phyloP scores from a whole-genome alignment of 148 eudicot species.

The Pharnaceum exiguum region DNA sequence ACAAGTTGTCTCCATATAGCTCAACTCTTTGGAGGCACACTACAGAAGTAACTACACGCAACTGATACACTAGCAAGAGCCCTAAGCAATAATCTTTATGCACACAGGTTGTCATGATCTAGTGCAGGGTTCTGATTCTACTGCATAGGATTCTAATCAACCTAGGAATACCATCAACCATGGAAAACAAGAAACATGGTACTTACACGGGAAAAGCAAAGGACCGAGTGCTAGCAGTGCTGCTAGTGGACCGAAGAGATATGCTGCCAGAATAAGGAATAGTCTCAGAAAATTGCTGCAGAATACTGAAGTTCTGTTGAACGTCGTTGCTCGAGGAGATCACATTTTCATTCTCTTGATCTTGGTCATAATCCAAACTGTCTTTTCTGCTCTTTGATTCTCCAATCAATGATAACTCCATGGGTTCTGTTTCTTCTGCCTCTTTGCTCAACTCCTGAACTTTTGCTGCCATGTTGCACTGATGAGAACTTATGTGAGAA shows the following conservation, averaged over 20 bases:
- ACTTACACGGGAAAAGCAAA: slow-evolving; percentile 36
- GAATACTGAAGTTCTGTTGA: neutral
- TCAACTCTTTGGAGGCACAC: no score
- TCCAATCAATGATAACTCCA: slow-evolving; percentile 5
- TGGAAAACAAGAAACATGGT: neutral
- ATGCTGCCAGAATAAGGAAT: slow-evolving; percentile 25
- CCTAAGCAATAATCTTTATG: no score
- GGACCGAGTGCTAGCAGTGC: slow-evolving; percentile 29
- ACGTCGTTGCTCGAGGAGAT: slow-evolving; percentile 2
- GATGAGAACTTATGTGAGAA: neutral
- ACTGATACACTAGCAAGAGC: no score
- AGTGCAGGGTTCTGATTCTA: no score
- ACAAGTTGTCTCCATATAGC: no score
- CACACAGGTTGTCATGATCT: no score
- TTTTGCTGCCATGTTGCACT: neutral
- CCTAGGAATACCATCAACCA: no score
- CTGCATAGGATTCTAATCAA: no score
- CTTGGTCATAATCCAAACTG: neutral
- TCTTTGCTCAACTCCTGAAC: slow-evolving; percentile 8
- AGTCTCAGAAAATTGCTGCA: slow-evolving; percentile 9
- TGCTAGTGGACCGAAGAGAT: slow-evolving; percentile 36
- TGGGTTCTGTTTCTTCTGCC: slow-evolving; percentile 9
- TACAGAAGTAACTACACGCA: no score
- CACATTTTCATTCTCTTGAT: slow-evolving; percentile 6
- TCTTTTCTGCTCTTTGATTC: neutral